Percentiles rank a stretch among this genome's conserved stretches.
These are phyloP conservation scores for Hypoxylon lenormandii DNA, from an alignment of 495 filamentous ascomycete species.

Conservation along the genomic window DNA sequence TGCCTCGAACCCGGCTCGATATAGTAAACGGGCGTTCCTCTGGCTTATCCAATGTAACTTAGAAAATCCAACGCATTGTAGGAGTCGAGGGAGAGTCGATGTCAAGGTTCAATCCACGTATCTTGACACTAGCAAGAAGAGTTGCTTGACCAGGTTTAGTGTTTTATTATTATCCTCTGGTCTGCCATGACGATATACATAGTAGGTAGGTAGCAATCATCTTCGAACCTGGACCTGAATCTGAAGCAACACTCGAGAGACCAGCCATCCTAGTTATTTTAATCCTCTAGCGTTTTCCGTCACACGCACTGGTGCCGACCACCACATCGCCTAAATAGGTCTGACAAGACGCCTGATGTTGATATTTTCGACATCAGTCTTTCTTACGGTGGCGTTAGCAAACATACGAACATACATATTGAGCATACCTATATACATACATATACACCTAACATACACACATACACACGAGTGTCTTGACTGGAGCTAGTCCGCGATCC, in stretches of 20 bases:
- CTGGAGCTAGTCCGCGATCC: slow-evolving; percentile 6
- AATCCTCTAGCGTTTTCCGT: slow-evolving; percentile 2
- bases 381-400: slow-evolving; percentile 11
- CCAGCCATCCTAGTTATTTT: neutral
- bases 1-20: slow-evolving; percentile 9
- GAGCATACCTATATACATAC: too few species aligned
- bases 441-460: too few species aligned
- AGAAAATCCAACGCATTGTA: neutral
- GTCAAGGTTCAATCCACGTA: neutral
- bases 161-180: slow-evolving; percentile 17
- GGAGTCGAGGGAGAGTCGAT: neutral
- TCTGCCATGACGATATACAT: slow-evolving; percentile 17
- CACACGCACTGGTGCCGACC: slow-evolving; percentile 8
- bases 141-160: slow-evolving; percentile 2
- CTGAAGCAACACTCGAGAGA: slow-evolving; percentile 1
- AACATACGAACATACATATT: neutral
- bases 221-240: too few species aligned
- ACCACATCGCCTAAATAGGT: slow-evolving; percentile 9
- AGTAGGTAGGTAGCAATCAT: slow-evolving; percentile 36
- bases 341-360: slow-evolving; percentile 16
- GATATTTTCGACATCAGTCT: neutral
- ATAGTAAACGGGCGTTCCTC: slow-evolving; percentile 20
- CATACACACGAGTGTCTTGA: slow-evolving; percentile 21
- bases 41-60: slow-evolving; percentile 26
- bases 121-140: neutral